These are phyloP conservation scores for Fraxinus velutina DNA, from an alignment of 305 asterid genomes.

Conservation along the genomic window DNA sequence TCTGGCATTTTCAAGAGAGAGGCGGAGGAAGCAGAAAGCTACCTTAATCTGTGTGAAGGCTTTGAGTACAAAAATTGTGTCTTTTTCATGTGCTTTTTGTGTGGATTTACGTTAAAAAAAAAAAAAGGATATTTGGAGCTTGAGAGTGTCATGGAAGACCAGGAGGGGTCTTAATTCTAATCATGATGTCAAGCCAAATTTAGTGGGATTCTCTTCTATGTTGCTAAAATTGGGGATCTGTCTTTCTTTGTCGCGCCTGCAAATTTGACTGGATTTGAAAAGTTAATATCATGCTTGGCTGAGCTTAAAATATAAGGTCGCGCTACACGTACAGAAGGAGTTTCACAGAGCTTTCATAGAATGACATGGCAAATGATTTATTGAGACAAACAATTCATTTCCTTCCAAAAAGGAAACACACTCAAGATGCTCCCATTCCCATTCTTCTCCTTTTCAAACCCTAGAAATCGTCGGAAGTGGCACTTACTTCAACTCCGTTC, in stretches of 20 bases:
- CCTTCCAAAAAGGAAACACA: too few relatives aligned
- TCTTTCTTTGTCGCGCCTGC: conserved; percentile 20
- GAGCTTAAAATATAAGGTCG: too few relatives aligned
- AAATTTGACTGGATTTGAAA: conserved; percentile 27
- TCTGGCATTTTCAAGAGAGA: conserved; percentile 49
- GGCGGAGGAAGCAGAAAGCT: conserved; percentile 5
- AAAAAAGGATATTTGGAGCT: conserved; percentile 31
- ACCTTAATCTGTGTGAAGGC: conserved; percentile 11
- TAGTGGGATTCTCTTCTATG: too few relatives aligned
- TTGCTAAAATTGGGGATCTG: conserved; percentile 17
- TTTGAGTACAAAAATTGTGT: conserved; percentile 26
- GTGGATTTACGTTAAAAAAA: conserved; percentile 28
- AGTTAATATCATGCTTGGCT: background rate
- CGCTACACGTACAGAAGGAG: too few relatives aligned
- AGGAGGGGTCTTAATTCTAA: conserved; percentile 21
- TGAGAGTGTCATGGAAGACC: conserved; percentile 36
- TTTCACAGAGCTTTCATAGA: too few relatives aligned
- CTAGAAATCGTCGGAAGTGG: too few relatives aligned
- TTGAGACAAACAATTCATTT: too few relatives aligned
- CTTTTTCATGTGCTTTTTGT: conserved; percentile 16
- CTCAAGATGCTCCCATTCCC: too few relatives aligned
- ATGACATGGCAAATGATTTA: too few relatives aligned
- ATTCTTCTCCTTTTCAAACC: too few relatives aligned
- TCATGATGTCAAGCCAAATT: too few relatives aligned
- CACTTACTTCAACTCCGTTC: too few relatives aligned